Evolutionary conservation across 805 yeast genomes (phyloP).

Genomic region (Tetrapisispora iriomotensis): DNA sequence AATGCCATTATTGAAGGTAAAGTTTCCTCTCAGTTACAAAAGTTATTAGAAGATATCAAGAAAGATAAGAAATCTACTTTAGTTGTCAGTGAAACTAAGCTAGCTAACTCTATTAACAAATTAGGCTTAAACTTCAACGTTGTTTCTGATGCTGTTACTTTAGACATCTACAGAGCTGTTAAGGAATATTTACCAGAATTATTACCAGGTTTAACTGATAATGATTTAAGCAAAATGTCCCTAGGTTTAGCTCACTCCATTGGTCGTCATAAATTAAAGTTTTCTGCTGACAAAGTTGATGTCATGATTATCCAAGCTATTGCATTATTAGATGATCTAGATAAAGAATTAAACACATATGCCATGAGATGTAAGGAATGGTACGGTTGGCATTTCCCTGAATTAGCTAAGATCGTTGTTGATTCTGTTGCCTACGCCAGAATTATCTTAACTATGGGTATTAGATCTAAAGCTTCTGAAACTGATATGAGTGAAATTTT

Average conservation of each 20-base stretch:
- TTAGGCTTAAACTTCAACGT: constrained; percentile 79
- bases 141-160: constrained; percentile 88
- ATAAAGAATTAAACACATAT: constrained; percentile 94
- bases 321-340: constrained; percentile 91
- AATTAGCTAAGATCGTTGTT: constrained; percentile 90
- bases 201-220: constrained; percentile 83
- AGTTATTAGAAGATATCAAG: constrained; percentile 64
- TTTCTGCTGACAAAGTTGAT: constrained; percentile 96
- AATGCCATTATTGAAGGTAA: constrained; percentile 87
- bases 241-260: constrained; percentile 97
- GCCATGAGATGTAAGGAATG: constrained; percentile 99
- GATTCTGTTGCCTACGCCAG: constrained; percentile 96
- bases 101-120: constrained; percentile 94
- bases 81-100: constrained; percentile 88
- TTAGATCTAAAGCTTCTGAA: constrained; percentile 81
- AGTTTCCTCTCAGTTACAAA: constrained; percentile 76
- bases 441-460: constrained; percentile 87
- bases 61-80: constrained; percentile 76
- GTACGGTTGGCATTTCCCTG: constrained; percentile 99
- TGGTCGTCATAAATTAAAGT: constrained; percentile 96
- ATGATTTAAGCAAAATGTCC: constrained; percentile 86
- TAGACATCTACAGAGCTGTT: constrained; percentile 91
- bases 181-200: constrained; percentile 90
- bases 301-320: constrained; percentile 99
- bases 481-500: constrained; percentile 83